phyloP scores from a whole-genome alignment of 1,284 basidiomycete species.

The Neotropicomus parvogracilis region DNA sequence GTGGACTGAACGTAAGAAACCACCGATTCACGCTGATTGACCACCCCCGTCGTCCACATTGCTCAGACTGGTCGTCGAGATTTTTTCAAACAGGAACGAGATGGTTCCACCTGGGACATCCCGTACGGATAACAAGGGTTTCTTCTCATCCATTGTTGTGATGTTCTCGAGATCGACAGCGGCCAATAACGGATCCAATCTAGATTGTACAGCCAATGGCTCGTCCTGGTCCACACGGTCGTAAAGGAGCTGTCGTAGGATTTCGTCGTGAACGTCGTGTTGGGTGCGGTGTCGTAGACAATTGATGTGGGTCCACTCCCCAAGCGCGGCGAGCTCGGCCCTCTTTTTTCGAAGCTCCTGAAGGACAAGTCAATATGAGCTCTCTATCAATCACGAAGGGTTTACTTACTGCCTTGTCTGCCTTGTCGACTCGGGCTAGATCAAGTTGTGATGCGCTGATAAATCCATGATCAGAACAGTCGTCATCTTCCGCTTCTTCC shows the following conservation, averaged over 20 bases:
- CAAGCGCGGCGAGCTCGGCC: constrained; percentile 75
- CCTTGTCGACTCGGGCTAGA: constrained; percentile 43
- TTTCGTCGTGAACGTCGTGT: constrained; percentile 56
- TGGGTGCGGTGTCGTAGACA: constrained; percentile 49
- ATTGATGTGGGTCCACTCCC: constrained; percentile 87
- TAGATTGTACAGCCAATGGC: constrained; percentile 22
- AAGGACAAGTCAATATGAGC: constrained; percentile 4
- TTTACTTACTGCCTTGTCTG: constrained; percentile 50
- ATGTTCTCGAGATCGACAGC: constrained; percentile 46
- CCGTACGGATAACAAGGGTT: constrained; percentile 31
- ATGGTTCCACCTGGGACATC: constrained; percentile 64
- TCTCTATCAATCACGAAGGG: background rate
- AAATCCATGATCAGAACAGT: constrained; percentile 51
- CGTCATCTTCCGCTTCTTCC: constrained; percentile 22
- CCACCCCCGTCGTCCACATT: background rate
- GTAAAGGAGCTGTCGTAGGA: constrained; percentile 51
- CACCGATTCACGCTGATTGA: constrained; percentile 6
- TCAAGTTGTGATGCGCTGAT: constrained; percentile 70
- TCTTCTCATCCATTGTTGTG: constrained; percentile 33
- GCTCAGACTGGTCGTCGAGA: constrained; percentile 28
- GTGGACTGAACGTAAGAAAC: background rate
- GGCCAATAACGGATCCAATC: constrained; percentile 37
- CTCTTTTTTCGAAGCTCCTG: constrained; percentile 74
- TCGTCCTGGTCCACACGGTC: constrained; percentile 11
- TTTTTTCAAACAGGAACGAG: constrained; percentile 69